These are phyloP conservation scores for Elsinoe perseae DNA, from an alignment of 2,329 filamentous ascomycete species.

Conservation along the genomic window DNA sequence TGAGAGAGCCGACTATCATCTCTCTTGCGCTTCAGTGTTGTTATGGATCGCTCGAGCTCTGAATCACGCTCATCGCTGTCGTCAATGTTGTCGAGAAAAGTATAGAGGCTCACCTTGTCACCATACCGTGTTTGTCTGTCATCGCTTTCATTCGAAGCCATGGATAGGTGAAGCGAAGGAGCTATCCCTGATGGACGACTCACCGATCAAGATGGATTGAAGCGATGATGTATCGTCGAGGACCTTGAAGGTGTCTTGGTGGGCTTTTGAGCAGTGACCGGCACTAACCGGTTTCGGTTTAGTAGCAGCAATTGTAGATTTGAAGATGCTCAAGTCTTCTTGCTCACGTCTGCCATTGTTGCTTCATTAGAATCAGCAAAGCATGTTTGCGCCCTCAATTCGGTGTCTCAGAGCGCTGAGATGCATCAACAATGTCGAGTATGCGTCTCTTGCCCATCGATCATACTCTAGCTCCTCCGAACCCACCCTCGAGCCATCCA, in stretches of 20 bases:
- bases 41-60: constrained; percentile 21
- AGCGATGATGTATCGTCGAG: no score
- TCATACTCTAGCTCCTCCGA: constrained; percentile 1
- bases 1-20: background rate
- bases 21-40: constrained; percentile 18
- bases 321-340: background rate
- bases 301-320: background rate
- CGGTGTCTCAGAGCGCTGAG: constrained; percentile 26
- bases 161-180: background rate
- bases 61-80: constrained; percentile 21
- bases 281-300: background rate
- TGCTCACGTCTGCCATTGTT: background rate
- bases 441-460: background rate
- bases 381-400: constrained; percentile 24
- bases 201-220: no score
- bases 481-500: background rate
- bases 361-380: background rate
- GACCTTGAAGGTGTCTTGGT: no score
- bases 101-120: constrained; percentile 22
- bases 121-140: background rate
- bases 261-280: background rate
- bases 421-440: constrained; percentile 21
- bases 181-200: no score
- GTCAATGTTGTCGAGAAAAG: constrained; percentile 21
- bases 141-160: background rate